Base-by-base conservation (phyloP, 129 eudicot species). In the Centrapalus pauciflorus region DNA sequence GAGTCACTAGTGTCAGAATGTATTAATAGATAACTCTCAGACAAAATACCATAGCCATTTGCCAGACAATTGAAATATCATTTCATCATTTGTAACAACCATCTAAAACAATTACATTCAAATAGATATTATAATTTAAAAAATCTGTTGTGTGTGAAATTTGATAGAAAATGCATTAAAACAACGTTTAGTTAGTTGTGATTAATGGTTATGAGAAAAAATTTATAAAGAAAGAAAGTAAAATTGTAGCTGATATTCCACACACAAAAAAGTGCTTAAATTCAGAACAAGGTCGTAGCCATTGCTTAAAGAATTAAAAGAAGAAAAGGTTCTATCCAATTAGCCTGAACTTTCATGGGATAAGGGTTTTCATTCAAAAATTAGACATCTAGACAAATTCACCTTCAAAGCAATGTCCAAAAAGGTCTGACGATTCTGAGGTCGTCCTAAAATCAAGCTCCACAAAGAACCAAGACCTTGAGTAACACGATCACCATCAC, bases 401-500 rank as follows among this genome's bases (percentile, higher is more conserved):
- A 94, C 99, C 99, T 84, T 89, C 80, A 94, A 80, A 49, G 87
- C 97, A 5, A 94, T 89, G 80, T 87, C 87, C 76, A 94, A 76
- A 62, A 92, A 86, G 54, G 88, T 83, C 69, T 82, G 86, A 19
- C 97, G 88, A 61, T 74, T 62, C 8, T 61, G 73, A 9, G 96
- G 97, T 32, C 97, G 95, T 7, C 86, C 86, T 50, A 89, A 24
- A 77, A 94, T 86, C 66, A 86, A 82, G 81, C 77, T 80, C 99
- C 99, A 94, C 41, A 84, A 82, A 50, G 90, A 83, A 41, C 99
- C 99, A 74, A 94, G 97, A 55, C 99, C 99, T 80, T 94, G 99
- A 33, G 87, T 85, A 60, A 89, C 89, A 55, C 95, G 96, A 70
- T 94, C 96, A 71, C 95, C 85, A 40, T 89, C 95, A 59, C 81